Evolutionary conservation across 495 filamentous ascomycete species (phyloP).

Genomic region (Bacidia gigantensis): DNA sequence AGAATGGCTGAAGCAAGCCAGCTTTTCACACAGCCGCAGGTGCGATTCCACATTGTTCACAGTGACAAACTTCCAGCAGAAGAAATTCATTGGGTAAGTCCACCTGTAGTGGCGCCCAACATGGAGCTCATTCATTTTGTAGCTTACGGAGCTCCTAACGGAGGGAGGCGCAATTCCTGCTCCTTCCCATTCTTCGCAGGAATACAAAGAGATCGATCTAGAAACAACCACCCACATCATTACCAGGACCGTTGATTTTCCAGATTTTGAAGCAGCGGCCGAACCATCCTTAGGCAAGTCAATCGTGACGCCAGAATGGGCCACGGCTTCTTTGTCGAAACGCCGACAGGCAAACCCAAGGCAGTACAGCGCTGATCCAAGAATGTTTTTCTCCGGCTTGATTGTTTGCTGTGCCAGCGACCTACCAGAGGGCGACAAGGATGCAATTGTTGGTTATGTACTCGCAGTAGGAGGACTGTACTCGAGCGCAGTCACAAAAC

Average conservation of each 20-base stretch:
- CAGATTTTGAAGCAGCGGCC: slow-evolving; percentile 56
- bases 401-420: slow-evolving; percentile 56
- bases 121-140: no score
- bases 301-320: slow-evolving; percentile 77
- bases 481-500: slow-evolving; percentile 48
- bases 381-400: slow-evolving; percentile 76
- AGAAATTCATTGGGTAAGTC: slow-evolving; percentile 21
- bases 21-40: slow-evolving; percentile 19
- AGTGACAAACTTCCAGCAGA: slow-evolving; percentile 29
- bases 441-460: slow-evolving; percentile 81
- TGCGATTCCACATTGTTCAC: slow-evolving; percentile 22
- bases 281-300: slow-evolving; percentile 51
- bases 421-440: slow-evolving; percentile 77
- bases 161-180: slow-evolving; percentile 37
- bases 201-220: slow-evolving; percentile 35
- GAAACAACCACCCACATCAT: slow-evolving; percentile 66
- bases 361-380: slow-evolving; percentile 78
- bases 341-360: slow-evolving; percentile 60
- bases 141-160: slow-evolving; percentile 18
- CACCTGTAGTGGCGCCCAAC: no score
- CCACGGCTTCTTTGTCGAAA: slow-evolving; percentile 51
- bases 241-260: slow-evolving; percentile 74
- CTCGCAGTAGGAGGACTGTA: slow-evolving; percentile 80
- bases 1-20: slow-evolving; percentile 5
- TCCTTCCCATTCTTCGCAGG: neutral